phyloP scores from a whole-genome alignment of 2,329 filamentous ascomycete species.

The Fusarium graminum region DNA sequence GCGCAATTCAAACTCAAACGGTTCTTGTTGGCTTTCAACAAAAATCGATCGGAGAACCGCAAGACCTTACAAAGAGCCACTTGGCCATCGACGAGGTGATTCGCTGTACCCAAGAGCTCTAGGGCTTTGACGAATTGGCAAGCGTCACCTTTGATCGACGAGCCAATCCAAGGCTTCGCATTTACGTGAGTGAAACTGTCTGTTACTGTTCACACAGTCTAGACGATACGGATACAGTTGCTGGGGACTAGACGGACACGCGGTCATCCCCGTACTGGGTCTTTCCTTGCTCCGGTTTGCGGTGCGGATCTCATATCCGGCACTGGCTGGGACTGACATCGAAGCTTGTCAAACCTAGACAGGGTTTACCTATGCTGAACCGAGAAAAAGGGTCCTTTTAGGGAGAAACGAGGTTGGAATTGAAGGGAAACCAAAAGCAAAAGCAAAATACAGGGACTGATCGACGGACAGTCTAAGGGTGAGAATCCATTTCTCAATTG shows the following conservation, averaged over 20 bases:
- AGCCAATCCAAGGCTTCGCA: conserved; percentile 47
- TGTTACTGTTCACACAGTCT: conserved; percentile 26
- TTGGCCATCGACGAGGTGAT: conserved; percentile 38
- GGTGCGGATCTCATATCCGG: conserved; percentile 43
- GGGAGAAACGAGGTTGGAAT: conserved; percentile 5
- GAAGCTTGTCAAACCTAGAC: conserved; percentile 29
- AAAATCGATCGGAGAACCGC: conserved; percentile 25
- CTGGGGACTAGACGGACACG: conserved; percentile 44
- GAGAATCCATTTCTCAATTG: conserved; percentile 10
- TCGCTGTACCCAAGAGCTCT: conserved; percentile 34
- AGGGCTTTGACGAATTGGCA: conserved; percentile 33
- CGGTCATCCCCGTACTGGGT: conserved; percentile 45
- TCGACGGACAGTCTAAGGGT: conserved; percentile 2
- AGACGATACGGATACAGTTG: background rate
- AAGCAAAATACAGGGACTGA: conserved; percentile 17
- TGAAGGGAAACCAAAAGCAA: background rate
- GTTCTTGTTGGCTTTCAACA: conserved; percentile 18
- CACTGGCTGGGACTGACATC: conserved; percentile 43
- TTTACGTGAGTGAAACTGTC: conserved; percentile 49
- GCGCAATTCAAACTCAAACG: conserved; percentile 30
- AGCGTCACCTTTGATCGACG: conserved; percentile 38
- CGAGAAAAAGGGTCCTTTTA: conserved; percentile 30
- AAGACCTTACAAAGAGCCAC: conserved; percentile 22
- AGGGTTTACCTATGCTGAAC: conserved; percentile 21
- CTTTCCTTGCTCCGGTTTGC: conserved; percentile 32